Conservation (phyloP, 2,329 filamentous ascomycete species). For the Hirsutella minnesotensis region DNA sequence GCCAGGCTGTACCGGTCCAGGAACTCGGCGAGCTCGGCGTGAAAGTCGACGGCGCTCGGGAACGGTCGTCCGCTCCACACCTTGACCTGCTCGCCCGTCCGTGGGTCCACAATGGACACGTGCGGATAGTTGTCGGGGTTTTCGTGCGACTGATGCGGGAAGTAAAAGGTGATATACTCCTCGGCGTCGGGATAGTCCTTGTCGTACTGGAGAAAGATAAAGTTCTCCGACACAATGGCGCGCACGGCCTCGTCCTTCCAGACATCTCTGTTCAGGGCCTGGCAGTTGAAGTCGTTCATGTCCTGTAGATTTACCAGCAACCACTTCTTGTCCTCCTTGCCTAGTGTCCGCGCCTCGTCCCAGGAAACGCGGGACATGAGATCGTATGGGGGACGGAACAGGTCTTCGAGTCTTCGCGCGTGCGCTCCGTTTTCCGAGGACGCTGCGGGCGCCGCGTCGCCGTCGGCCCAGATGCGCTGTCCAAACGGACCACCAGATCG, state of each 20-base stretch:
- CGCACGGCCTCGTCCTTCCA: slow-evolving; percentile 81
- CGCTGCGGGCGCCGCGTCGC: slow-evolving; percentile 8
- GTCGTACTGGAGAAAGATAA: slow-evolving; percentile 89
- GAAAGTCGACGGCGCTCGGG: slow-evolving; percentile 65
- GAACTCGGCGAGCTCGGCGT: slow-evolving; percentile 88
- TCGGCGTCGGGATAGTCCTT: slow-evolving; percentile 70
- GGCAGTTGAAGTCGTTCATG: slow-evolving; percentile 85
- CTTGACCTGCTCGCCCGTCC: slow-evolving; percentile 95
- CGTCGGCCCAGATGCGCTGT: slow-evolving; percentile 25
- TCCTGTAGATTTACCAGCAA: slow-evolving; percentile 93
- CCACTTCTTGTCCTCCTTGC: slow-evolving; percentile 87
- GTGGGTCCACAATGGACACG: slow-evolving; percentile 87
- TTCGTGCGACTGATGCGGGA: slow-evolving; percentile 56
- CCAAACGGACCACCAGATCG: slow-evolving; percentile 22
- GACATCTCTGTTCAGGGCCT: slow-evolving; percentile 84
- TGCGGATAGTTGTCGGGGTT: slow-evolving; percentile 88
- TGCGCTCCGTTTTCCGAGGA: slow-evolving; percentile 45
- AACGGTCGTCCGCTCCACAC: slow-evolving; percentile 82
- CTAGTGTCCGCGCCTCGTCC: slow-evolving; percentile 73
- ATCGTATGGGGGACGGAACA: slow-evolving; percentile 87
- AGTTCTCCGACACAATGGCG: slow-evolving; percentile 79
- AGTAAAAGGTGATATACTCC: slow-evolving; percentile 86
- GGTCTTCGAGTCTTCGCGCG: slow-evolving; percentile 69
- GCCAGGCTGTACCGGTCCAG: slow-evolving; percentile 93
- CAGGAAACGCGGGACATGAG: slow-evolving; percentile 72